A percentile compares a stretch with the other conserved stretches of the same genome.
phyloP scores from a whole-genome alignment of 2,329 filamentous ascomycete genomes.

The Hymenoscyphus linearis region DNA sequence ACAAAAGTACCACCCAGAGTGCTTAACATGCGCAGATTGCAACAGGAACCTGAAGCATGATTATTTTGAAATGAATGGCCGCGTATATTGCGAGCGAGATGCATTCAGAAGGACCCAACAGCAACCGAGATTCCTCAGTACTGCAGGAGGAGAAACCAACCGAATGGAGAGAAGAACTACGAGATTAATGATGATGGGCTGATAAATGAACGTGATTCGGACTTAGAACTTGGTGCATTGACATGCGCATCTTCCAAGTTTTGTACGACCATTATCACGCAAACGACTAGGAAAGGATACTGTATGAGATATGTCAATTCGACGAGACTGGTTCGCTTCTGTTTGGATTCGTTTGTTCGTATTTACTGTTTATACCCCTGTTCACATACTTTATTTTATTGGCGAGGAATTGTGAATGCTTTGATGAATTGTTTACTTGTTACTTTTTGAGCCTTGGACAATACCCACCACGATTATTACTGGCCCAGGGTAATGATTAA shows the following conservation, averaged over 20 bases:
- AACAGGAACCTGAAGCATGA: conserved; percentile 69
- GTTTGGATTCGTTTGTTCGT: neutral
- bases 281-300: neutral
- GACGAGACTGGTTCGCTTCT: neutral
- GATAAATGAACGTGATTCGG: neutral
- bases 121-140: conserved; percentile 18
- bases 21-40: conserved; percentile 81
- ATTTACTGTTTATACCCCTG: conserved; percentile 1
- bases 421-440: neutral
- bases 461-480: neutral
- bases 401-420: neutral
- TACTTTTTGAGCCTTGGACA: neutral
- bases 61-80: conserved; percentile 83
- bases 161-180: conserved; percentile 43
- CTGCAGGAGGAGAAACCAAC: conserved; percentile 21
- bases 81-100: conserved; percentile 81
- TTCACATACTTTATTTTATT: neutral
- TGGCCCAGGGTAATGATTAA: neutral
- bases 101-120: conserved; percentile 44
- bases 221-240: neutral
- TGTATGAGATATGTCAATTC: neutral
- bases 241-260: neutral
- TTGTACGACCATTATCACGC: neutral
- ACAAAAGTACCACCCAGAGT: conserved; percentile 80
- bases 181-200: conserved; percentile 44